These are phyloP conservation scores for Ciborinia camelliae DNA, from an alignment of 2,329 filamentous ascomycete species.

Conservation along the genomic window DNA sequence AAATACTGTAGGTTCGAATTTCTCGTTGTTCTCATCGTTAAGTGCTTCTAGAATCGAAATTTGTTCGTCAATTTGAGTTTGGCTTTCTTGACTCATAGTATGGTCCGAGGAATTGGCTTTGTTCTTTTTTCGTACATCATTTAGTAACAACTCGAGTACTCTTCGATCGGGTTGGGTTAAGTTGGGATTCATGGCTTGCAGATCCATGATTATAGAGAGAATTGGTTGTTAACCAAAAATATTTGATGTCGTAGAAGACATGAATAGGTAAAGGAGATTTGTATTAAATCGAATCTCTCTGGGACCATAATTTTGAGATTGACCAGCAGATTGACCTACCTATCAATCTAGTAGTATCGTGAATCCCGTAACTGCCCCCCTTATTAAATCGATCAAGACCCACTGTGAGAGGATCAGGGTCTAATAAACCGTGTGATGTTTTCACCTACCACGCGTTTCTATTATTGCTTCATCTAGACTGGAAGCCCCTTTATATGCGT, in stretches of 20 bases:
- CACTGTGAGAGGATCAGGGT: slow-evolving; percentile 6
- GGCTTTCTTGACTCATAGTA: neutral
- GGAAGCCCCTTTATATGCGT: neutral
- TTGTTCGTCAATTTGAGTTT: slow-evolving; percentile 13
- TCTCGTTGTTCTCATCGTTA: slow-evolving; percentile 19
- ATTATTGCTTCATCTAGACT: slow-evolving; percentile 2
- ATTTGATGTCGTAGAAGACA: neutral
- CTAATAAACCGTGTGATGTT: neutral
- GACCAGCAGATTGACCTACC: slow-evolving; percentile 6
- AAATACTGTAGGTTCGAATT: slow-evolving; percentile 31
- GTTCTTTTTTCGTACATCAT: slow-evolving; percentile 9
- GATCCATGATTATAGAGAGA: slow-evolving; percentile 13
- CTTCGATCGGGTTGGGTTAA: slow-evolving; percentile 18
- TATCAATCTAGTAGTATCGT: neutral
- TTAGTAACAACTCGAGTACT: slow-evolving; percentile 15
- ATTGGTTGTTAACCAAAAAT: slow-evolving; percentile 9
- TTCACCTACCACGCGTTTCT: neutral
- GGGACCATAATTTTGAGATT: slow-evolving; percentile 13
- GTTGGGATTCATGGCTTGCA: slow-evolving; percentile 16
- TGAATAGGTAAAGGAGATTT: neutral
- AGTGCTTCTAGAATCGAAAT: slow-evolving; percentile 17
- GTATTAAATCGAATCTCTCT: neutral
- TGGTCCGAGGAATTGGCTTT: neutral
- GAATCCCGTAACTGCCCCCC: slow-evolving; percentile 1
- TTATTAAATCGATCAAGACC: neutral